Conservation (phyloP, 2,329 filamentous ascomycete genomes). For the Moelleriella libera region DNA sequence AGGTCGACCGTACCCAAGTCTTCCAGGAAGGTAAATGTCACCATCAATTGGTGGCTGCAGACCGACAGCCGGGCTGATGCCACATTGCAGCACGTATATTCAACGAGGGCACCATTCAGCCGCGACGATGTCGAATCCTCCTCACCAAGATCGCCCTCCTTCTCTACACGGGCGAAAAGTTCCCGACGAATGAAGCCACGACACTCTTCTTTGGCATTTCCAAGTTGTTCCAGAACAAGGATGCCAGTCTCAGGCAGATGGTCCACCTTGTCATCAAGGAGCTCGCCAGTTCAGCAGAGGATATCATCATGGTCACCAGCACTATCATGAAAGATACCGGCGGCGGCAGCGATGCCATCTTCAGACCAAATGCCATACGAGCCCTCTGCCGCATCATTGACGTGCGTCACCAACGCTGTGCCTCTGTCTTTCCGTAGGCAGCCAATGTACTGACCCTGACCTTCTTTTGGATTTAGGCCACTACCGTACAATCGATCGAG, state of each 20-base stretch:
- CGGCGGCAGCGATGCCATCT: slow-evolving; percentile 85
- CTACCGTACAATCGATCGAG: slow-evolving; percentile 94
- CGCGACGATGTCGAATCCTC: slow-evolving; percentile 91
- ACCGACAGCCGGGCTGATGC: background rate
- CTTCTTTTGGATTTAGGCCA: slow-evolving; percentile 41
- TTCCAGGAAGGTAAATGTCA: slow-evolving; percentile 80
- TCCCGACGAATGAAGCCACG: slow-evolving; percentile 93
- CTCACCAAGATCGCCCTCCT: slow-evolving; percentile 95
- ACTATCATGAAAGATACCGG: slow-evolving; percentile 99
- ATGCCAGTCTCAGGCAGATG: slow-evolving; percentile 96
- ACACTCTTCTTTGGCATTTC: slow-evolving; percentile 98
- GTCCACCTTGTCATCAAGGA: slow-evolving; percentile 98
- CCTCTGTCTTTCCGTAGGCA: background rate
- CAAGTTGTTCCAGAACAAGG: slow-evolving; percentile 99
- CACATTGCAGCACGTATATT: slow-evolving; percentile 67
- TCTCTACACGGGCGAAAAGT: slow-evolving; percentile 91
- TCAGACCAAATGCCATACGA: slow-evolving; percentile 89
- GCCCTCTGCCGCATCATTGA: slow-evolving; percentile 95
- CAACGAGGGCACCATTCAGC: slow-evolving; percentile 93
- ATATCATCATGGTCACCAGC: slow-evolving; percentile 99
- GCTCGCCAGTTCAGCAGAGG: slow-evolving; percentile 84
- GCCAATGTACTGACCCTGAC: background rate
- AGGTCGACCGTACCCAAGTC: slow-evolving; percentile 93
- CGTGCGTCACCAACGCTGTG: slow-evolving; percentile 34
- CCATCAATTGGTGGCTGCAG: background rate